Conservation (phyloP, 31 red algal genomes). For the Odonthalia washingtoniensis region DNA sequence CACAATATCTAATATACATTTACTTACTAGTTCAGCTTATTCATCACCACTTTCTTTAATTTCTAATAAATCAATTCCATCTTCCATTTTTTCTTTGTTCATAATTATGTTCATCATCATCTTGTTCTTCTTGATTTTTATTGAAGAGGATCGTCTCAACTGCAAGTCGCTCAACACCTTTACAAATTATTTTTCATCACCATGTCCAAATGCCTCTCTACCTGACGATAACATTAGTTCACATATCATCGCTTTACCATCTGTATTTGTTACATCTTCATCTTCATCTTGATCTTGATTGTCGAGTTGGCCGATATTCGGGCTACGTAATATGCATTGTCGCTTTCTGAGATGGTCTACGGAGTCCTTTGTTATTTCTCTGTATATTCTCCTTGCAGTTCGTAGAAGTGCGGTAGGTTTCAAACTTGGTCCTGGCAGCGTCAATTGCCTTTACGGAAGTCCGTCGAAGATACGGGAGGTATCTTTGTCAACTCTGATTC, state of each 20-base stretch:
- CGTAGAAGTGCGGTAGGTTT: too few species aligned
- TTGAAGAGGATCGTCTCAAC: too few species aligned
- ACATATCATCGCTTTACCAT: constrained; percentile 35
- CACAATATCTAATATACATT: not conserved
- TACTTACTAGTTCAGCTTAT: not conserved
- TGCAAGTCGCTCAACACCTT: too few species aligned
- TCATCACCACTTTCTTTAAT: not conserved
- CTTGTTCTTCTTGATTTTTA: constrained; percentile 42
- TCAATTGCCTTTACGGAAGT: too few species aligned
- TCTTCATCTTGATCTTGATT: constrained; percentile 20
- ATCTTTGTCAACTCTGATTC: too few species aligned
- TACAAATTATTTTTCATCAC: constrained; percentile 29
- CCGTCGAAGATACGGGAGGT: too few species aligned
- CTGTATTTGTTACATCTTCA: constrained; percentile 13
- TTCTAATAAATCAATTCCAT: not conserved
- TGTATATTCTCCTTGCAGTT: too few species aligned
- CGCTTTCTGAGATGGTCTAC: too few species aligned
- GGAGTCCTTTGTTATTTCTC: too few species aligned
- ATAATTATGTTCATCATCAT: constrained; percentile 10
- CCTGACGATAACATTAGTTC: constrained; percentile 55
- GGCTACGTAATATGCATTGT: too few species aligned
- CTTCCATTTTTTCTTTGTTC: not conserved
- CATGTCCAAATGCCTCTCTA: constrained; percentile 55
- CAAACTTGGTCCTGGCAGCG: too few species aligned
- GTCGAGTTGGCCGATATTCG: too few species aligned